These are phyloP conservation scores for Peniophora sp. DNA, from an alignment of 1,284 basidiomycete genomes.

Conservation along the genomic window DNA sequence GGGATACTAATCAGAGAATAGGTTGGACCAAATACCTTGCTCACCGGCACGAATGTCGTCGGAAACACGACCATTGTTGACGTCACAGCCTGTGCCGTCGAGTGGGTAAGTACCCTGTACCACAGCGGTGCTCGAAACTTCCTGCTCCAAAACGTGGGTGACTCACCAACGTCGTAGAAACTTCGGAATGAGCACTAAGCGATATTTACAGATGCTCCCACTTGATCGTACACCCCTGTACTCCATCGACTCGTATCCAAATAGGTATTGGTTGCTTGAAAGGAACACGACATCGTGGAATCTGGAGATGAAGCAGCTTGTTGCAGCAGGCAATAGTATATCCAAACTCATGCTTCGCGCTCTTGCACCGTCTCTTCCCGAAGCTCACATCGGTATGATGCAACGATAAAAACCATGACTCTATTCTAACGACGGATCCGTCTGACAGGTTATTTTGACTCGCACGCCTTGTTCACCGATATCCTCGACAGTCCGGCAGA, in stretches of 20 bases:
- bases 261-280: slow-evolving; percentile 24
- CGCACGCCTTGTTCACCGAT: slow-evolving; percentile 44
- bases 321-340: slow-evolving; percentile 25
- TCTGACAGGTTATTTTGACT: slow-evolving; percentile 43
- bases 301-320: slow-evolving; percentile 28
- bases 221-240: slow-evolving; percentile 22
- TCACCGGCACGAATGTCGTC: slow-evolving; percentile 29
- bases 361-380: slow-evolving; percentile 22
- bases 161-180: neutral
- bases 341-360: slow-evolving; percentile 24
- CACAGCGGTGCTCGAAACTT: slow-evolving; percentile 37
- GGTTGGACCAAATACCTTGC: slow-evolving; percentile 26
- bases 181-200: neutral
- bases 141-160: slow-evolving; percentile 37
- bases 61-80: slow-evolving; percentile 27
- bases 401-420: neutral
- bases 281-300: slow-evolving; percentile 29
- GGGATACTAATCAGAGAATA: too few relatives aligned
- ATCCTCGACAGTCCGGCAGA: slow-evolving; percentile 38
- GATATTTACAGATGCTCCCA: slow-evolving; percentile 6
- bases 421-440: neutral
- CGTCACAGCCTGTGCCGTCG: slow-evolving; percentile 31
- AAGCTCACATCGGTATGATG: slow-evolving; percentile 26
- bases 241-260: slow-evolving; percentile 25
- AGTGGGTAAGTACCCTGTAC: slow-evolving; percentile 31